Evolutionary conservation across 805 yeast species (phyloP).

Genomic region (Kodamaea hsintzibuensis): DNA sequence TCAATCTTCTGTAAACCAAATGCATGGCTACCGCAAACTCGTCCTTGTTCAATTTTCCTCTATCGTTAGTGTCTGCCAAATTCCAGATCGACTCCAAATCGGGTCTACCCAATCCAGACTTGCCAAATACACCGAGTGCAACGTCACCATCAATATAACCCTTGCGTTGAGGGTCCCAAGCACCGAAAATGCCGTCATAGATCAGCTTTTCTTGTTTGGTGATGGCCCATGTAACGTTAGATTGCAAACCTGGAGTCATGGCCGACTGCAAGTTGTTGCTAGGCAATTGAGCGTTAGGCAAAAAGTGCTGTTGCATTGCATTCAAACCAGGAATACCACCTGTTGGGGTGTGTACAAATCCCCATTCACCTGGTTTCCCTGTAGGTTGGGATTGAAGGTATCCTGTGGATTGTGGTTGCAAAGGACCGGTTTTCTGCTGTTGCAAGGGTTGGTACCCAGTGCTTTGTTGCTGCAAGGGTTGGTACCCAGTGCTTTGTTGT

Average conservation of each 20-base stretch:
- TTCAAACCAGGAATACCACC: constrained; percentile 73
- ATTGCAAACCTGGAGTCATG: constrained; percentile 43
- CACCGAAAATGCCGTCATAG: constrained; percentile 83
- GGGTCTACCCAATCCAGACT: constrained; percentile 82
- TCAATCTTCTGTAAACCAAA: constrained; percentile 83
- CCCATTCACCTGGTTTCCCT: constrained; percentile 81
- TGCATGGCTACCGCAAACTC: constrained; percentile 98
- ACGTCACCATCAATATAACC: constrained; percentile 79
- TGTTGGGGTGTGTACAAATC: constrained; percentile 66
- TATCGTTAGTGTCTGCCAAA: constrained; percentile 76
- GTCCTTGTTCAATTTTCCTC: constrained; percentile 82
- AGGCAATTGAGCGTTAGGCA: constrained; percentile 50
- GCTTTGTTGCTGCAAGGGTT: constrained; percentile 25
- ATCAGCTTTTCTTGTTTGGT: constrained; percentile 84
- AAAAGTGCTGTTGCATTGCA: constrained; percentile 64
- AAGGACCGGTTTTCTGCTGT: constrained; percentile 14
- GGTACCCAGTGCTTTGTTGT: constrained; percentile 42
- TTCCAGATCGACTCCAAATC: constrained; percentile 93
- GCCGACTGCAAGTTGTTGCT: constrained; percentile 40
- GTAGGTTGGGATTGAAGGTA: constrained; percentile 52
- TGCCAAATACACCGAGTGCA: constrained; percentile 84
- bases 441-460: constrained; percentile 24
- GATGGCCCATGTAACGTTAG: constrained; percentile 77
- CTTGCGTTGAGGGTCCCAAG: constrained; percentile 71
- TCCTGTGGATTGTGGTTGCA: constrained; percentile 46